Base-by-base conservation (phyloP, 805 yeast genomes). In the Metschnikowia peoriensis region DNA sequence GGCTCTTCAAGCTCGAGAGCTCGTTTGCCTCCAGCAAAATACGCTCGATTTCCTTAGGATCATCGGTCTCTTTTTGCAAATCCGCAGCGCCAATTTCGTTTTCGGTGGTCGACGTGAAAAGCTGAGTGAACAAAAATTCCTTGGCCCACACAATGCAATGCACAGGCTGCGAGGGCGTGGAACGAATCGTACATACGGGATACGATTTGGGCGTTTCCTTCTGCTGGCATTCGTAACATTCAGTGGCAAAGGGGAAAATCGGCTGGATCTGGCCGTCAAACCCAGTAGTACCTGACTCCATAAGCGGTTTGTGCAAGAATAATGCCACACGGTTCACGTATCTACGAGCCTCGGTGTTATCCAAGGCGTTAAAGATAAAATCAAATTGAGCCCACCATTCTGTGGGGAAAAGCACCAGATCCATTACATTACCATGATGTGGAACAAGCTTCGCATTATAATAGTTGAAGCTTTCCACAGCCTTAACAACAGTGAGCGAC, bases 131-230 rank as follows among this genome's bases (percentile, higher is more conserved):
- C 47, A 94, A 70, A 64, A 89, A 96, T 61, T 88, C 89, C 66
- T 94, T 94, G 8, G 97, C 96, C 99, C 99, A 94, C 1, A 96
- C 96, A 28, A 94, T 86, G 67, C 97, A 91, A 65, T 94, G 99
- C 6, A 94, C 86, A 0, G 97, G 97, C 64, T 88, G 91, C 0
- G 97, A 89, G 0, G 99, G 99, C 0, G 99, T 94, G 6, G 97
- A 89, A 57, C 99, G 78, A 53, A 94, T 94, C 0, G 99, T 94
- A 67, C 99, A 94, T 1, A 94, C 97, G 0, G 99, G 97, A 67
- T 84, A 94, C 0, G 94, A 80, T 63, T 88, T 91, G 6, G 97
- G 97, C 0, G 96, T 85, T 38, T 84, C 94, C 63, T 93, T 90
- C 6, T 86, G 82, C 28, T 84, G 82, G 69, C 99, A 94, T 56